Evolutionary conservation across 441 rosid genomes (phyloP), one percentile per base, ranked within the genome.

Genomic region (Jatropha podagrica): DNA sequence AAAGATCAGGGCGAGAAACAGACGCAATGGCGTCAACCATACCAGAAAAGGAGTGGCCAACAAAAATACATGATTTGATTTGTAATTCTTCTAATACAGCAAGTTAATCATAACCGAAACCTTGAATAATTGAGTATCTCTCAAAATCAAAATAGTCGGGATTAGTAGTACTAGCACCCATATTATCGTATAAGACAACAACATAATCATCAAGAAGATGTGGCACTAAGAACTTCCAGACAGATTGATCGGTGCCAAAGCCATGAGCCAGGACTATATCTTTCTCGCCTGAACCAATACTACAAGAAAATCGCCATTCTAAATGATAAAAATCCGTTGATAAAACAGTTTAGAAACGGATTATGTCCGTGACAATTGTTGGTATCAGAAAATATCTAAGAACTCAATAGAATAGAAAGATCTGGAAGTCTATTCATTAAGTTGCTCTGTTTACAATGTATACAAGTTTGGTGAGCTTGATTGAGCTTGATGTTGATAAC

Each of bases 151-250:
- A 90, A 73, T 84, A 91, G 0, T 91, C 92, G 0, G 96, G 97
- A 63, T 92, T 89, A 4, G 97, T 92, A 20, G 97, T 87, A 27
- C 98, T 93, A 3, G 92, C 91, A 49, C 97, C 97, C 87, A 91
- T 95, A 79, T 88, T 92, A 63, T 91, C 97, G 72, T 83, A 95
- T 38, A 91, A 68, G 10, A 92, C 78, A 11, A 90, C 87, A 4
- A 86, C 85, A 78, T 84, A 78, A 48, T 87, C 89, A 0, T 86
- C 91, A 12, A 91, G 69, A 0, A 95, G 86, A 81, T 90, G 94
- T 1, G 97, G 95, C 15, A 91, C 88, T 23, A 87, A 73, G 85
- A 86, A 93, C 80, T 87, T 91, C 97, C 97, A 95, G 3, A 86
- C 88, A 0, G 96, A 92, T 65, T 92, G 98, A 81, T 92, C 97